phyloP scores from a whole-genome alignment of 2,329 filamentous ascomycete species.

The Drechslerella stenobrocha region DNA sequence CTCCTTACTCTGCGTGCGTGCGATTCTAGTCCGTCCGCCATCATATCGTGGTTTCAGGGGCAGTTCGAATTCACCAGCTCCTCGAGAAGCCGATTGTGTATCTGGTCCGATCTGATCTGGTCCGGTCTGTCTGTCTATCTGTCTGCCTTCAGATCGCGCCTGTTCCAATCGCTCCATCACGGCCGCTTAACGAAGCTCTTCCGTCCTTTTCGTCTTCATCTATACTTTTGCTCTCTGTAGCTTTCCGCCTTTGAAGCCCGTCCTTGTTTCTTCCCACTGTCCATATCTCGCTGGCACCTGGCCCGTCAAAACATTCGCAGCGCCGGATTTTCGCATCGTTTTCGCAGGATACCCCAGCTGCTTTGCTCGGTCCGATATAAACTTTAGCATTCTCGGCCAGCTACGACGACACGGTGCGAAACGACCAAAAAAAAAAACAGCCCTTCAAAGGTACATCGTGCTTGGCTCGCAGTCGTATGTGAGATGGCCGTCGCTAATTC shows the following conservation, averaged over 20 bases:
- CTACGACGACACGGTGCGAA: conserved; percentile 41
- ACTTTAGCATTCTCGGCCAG: conserved; percentile 26
- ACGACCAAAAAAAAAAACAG: conserved; percentile 13
- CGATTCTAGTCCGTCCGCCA: no score
- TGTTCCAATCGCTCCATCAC: conserved; percentile 24
- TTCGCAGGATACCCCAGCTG: conserved; percentile 38
- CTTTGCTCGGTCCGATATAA: conserved; percentile 33
- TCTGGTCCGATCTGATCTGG: no score
- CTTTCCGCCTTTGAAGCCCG: conserved; percentile 1
- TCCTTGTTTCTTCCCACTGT: conserved; percentile 1
- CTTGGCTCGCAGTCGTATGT: not conserved
- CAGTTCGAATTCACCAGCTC: conserved; percentile 15
- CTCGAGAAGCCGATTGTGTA: conserved; percentile 35
- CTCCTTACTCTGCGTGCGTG: no score
- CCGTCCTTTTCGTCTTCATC: conserved; percentile 8
- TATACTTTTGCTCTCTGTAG: conserved; percentile 7
- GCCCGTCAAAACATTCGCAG: conserved; percentile 13
- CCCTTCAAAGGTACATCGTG: conserved; percentile 15
- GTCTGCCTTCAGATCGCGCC: conserved; percentile 13
- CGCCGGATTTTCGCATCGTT: conserved; percentile 40
- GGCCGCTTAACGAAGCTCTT: conserved; percentile 35
- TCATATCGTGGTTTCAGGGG: no score
- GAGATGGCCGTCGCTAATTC: no score
- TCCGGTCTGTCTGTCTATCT: conserved; percentile 7
- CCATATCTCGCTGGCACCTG: conserved; percentile 10